Evolutionary conservation across 495 filamentous ascomycete species (phyloP), one percentile per base, ranked within the genome.

Genomic region (Thermochaetoides thermophila): DNA sequence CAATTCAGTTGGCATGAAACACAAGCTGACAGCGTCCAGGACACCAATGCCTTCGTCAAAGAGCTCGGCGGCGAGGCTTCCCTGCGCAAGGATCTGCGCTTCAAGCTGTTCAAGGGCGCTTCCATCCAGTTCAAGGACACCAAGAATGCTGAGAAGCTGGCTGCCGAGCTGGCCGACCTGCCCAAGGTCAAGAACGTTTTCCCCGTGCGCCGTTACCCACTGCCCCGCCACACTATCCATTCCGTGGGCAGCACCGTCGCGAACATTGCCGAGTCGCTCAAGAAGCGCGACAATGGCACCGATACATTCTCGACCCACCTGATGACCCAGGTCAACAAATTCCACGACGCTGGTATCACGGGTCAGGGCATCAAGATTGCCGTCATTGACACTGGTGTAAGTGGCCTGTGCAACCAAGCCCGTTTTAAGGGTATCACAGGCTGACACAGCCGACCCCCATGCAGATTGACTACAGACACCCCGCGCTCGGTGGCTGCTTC

Each of bases 401-500:
- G 57, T 56, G n/a, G 13, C 19, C 3, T 18, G 16, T 27, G 10
- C 16, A 14, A n/a, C 30, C 10, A 28, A 18, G 7, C 20, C 24
- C 19, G 5, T 5, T 2, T 14, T 11, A 7, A 15, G n/a, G 16
- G 14, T 20, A n/a, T 34, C 13, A 23, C 46, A 52, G 36, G 53
- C 40, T 7, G 6, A 27, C 32, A n/a, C 18, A n/a, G n/a, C n/a
- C n/a, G n/a, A n/a, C n/a, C n/a, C n/a, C n/a, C n/a, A n/a, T 16
- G 14, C 17, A 63, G 59, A 62, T 66, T 40, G 71, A 75, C 43
- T 75, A 71, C 40, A 61, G 42, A 1, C 70, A 74, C 34, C 68
- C 71, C 4, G 67, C 68, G 7, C 59, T 75, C 4, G 71, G 71
- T 16, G 71, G 70, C 31, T 71, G 68, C 35, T 65, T 71, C 42